phyloP scores from a whole-genome alignment of 2,329 filamentous ascomycete genomes.

The Domatiomyces catenatus region DNA sequence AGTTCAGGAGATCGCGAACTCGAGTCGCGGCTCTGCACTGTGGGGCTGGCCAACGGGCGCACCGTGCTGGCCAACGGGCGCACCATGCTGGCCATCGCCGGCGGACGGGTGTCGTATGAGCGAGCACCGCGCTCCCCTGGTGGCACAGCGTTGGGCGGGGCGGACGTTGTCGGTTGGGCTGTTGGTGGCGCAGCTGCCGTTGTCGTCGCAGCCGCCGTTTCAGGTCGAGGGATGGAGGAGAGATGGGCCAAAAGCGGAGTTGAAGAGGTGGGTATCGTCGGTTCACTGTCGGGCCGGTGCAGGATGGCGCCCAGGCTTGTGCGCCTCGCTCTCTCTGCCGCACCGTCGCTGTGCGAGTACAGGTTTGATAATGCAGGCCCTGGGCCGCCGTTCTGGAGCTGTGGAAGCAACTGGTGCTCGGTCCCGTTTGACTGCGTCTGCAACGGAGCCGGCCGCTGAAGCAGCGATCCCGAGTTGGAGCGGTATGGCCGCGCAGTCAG shows the following conservation, averaged over 20 bases:
- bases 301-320: conserved; percentile 30
- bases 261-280: conserved; percentile 1
- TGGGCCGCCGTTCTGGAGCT: background rate
- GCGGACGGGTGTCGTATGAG: conserved; percentile 15
- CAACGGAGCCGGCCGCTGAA: conserved; percentile 11
- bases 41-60: background rate
- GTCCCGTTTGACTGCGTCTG: conserved; percentile 4
- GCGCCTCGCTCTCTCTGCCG: conserved; percentile 21
- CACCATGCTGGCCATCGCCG: background rate
- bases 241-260: background rate
- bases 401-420: background rate
- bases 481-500: conserved; percentile 22
- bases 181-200: background rate
- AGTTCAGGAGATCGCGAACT: conserved; percentile 14
- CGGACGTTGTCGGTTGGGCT: background rate
- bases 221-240: background rate
- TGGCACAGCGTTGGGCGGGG: background rate
- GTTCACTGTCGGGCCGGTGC: conserved; percentile 26
- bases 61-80: background rate
- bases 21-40: background rate
- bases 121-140: background rate
- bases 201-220: background rate
- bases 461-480: conserved; percentile 15
- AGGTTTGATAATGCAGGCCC: background rate
- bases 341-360: conserved; percentile 7